Percentiles rank a stretch among this genome's conserved stretches.
Conservation (phyloP, 192 early-diverging fungal genomes). For the Lunasporangiospora selenospora region DNA sequence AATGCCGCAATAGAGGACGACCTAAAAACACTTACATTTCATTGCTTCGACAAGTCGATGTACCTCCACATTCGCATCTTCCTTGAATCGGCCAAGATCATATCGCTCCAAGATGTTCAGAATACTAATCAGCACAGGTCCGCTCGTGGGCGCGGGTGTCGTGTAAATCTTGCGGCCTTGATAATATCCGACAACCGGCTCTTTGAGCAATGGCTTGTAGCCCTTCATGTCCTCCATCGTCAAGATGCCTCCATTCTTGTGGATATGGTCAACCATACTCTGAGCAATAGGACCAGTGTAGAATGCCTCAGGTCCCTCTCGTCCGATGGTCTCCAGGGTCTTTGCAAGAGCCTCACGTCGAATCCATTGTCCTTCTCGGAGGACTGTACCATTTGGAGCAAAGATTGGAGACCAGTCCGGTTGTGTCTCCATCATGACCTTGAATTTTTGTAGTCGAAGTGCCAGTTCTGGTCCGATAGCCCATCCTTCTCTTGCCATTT, state of each 20-base stretch:
- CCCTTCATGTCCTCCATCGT: slow-evolving; percentile 73
- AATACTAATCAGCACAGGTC: slow-evolving; percentile 81
- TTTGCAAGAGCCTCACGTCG: slow-evolving; percentile 62
- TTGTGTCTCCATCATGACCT: slow-evolving; percentile 15
- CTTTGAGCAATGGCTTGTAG: slow-evolving; percentile 68
- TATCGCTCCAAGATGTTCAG: slow-evolving; percentile 90
- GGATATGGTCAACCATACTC: slow-evolving; percentile 68
- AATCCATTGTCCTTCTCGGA: slow-evolving; percentile 72
- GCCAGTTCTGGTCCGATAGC: slow-evolving; percentile 56
- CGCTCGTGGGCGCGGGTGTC: slow-evolving; percentile 78
- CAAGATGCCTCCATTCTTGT: slow-evolving; percentile 75
- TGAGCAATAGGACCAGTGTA: slow-evolving; percentile 71
- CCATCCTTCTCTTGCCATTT: slow-evolving; percentile 80
- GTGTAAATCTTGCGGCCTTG: slow-evolving; percentile 69
- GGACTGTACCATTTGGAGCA: slow-evolving; percentile 72
- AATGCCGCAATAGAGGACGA: background rate
- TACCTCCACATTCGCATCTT: slow-evolving; percentile 66
- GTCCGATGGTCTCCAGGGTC: slow-evolving; percentile 69
- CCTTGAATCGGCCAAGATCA: slow-evolving; percentile 62
- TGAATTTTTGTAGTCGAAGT: slow-evolving; percentile 31
- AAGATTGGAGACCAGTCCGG: slow-evolving; percentile 62
- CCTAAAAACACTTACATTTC: slow-evolving; percentile 62
- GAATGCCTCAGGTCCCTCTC: slow-evolving; percentile 63
- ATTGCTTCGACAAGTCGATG: slow-evolving; percentile 90
- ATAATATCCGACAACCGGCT: slow-evolving; percentile 72